Evolutionary conservation across 192 early-diverging fungal genomes (phyloP), one percentile per base, ranked within the genome.

Genomic region (Rhizophagus prolifer): DNA sequence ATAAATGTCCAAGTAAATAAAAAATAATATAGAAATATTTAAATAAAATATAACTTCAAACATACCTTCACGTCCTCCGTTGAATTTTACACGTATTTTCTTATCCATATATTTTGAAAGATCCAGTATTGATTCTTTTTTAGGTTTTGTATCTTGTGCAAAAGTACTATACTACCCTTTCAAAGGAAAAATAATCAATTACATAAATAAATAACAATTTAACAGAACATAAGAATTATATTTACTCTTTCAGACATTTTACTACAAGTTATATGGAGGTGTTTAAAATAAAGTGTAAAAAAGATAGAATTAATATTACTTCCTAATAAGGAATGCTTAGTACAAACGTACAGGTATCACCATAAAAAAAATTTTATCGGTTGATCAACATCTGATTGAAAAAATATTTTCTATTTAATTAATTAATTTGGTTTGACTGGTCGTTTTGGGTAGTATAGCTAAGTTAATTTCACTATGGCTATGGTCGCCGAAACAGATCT

Each of bases 21-120:
- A 21, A n/a, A n/a, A 21, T 54, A 54, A 19, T 7, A 0, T 54
- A 54, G 4, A 54, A 21, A 54, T 19, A 4, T 54, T 54, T 4
- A 54, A 6, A n/a, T 21, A 21, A 7, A 54, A 21, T 16, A 19
- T 21, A 54, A 21, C 5, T 21, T 14, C 14, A n/a, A 44, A 50
- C 58, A 58, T 84, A 96, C 95, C 96, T 91, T 99, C 94, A 59
- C 96, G 88, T 58, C 95, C 95, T 38, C 94, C 95, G 72, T 89
- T 92, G 84, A 95, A 98, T 86, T 98, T 94, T 62, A 97, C 95
- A 41, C 91, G 89, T 67, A 99, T 91, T 71, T 91, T 86, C 82
- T 97, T 96, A 78, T 99, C 91, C 85, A 92, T 88, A 86, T 98
- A 97, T 85, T 97, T 97, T 44, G 91, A 85, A 46, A 97, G 88